Percentiles rank a stretch among this genome's conserved stretches.
These are phyloP conservation scores for Paraphoma sp. DNA, from an alignment of 2,329 filamentous ascomycete genomes.

Conservation along the genomic window DNA sequence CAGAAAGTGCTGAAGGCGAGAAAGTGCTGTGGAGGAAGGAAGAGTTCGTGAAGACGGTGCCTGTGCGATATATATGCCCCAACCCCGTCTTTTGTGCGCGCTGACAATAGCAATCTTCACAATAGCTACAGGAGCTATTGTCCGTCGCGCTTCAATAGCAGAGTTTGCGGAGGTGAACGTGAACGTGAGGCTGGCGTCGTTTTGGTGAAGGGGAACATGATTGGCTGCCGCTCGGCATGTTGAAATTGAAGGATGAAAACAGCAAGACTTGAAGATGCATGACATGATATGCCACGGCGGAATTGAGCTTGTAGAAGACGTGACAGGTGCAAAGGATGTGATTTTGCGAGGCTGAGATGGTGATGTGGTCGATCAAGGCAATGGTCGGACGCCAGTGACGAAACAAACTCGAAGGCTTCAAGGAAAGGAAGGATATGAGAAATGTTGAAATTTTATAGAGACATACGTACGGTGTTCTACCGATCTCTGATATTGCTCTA, in stretches of 20 bases:
- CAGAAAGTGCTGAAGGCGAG: constrained; percentile 1
- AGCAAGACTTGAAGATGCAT: neutral
- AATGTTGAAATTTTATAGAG: neutral
- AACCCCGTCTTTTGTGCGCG: neutral
- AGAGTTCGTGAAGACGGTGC: neutral
- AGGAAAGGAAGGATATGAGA: neutral
- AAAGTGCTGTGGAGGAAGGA: neutral
- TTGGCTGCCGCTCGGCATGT: neutral
- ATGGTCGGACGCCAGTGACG: neutral
- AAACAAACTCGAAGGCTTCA: neutral
- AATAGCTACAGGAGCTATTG: constrained; percentile 10
- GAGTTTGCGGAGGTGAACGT: constrained; percentile 19
- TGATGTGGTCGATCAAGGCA: neutral
- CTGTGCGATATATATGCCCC: neutral
- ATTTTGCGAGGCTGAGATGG: neutral
- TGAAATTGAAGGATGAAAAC: too few relatives aligned
- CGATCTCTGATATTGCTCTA: neutral
- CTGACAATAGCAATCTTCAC: constrained; percentile 2
- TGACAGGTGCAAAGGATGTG: too few relatives aligned
- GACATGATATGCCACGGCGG: neutral
- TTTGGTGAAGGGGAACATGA: neutral
- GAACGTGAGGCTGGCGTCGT: constrained; percentile 12
- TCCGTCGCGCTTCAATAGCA: constrained; percentile 7
- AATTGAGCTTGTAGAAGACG: too few relatives aligned
- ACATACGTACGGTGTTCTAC: neutral